Base-by-base conservation (phyloP, 768 basidiomycete species). In the Hygrophorus pudorinus region DNA sequence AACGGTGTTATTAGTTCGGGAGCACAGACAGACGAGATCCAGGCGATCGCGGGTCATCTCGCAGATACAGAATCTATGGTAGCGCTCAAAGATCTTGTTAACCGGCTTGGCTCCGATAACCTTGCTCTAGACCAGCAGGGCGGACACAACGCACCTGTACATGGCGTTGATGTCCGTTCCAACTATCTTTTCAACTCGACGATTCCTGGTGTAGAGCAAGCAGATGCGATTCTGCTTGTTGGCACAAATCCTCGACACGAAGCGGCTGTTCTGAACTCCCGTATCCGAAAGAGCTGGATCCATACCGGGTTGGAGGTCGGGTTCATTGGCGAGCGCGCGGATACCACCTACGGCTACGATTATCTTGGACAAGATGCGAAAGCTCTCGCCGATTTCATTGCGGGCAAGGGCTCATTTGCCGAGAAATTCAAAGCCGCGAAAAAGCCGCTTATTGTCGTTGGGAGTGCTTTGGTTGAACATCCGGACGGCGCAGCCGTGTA, bases 161-260 rank as follows among this genome's bases (percentile, higher is more conserved):
- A 86, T 50, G 85, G 87, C 40, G 75, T 94, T 48, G 94, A 98
- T 54, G 69, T 94, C 44, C 87, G 96, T 46, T 87, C 90, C 11
- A 97, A 94, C 67, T 98, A 96, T 65, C 79, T 94, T 31, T 96
- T 99, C 74, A 97, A 97, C 65, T 71, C 84, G 7, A 89, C 85
- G 17, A 90, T 99, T 47, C 81, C 90, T 20, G 86, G 86, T 17
- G 73, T 94, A 20, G 96, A 96, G 57, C 70, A 81, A 37, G 93
- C 96, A 17, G 96, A 99, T 54, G 88, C 67, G 14, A 88, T 99
- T 51, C 78, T 98, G 6, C 77, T 99, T 21, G 79, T 98, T 53
- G 96, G 94, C 45, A 96, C 92, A 34, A 96, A 98, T 66, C 94
- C 94, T 8, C 75, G 96, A 14, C 93, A 97, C 59, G 96, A 99